A percentile compares a stretch with the other conserved stretches of the same genome.
Evolutionary conservation across 768 basidiomycete species (phyloP).

Genomic region (Tubosaeta brunneosetosa): DNA sequence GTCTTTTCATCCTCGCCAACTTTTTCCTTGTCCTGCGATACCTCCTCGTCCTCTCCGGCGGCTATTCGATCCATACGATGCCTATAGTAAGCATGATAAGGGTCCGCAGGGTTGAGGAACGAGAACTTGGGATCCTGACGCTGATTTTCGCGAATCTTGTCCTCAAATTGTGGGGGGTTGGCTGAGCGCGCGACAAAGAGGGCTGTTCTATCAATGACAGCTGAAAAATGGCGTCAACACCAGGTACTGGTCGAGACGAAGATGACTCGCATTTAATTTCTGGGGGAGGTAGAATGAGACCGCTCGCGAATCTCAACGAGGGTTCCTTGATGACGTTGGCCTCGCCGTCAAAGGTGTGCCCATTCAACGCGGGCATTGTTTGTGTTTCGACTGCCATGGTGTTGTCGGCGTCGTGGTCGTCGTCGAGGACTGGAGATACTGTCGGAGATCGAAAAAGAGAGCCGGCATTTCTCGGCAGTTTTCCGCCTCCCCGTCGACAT

Average conservation of each 20-base stretch:
- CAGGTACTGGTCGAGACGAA: not conserved
- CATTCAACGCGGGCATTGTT: conserved; percentile 39
- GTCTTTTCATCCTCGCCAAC: conserved; percentile 30
- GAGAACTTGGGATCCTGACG: conserved; percentile 97
- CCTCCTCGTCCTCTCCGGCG: conserved; percentile 71
- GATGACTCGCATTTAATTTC: conserved; percentile 77
- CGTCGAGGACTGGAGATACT: conserved; percentile 13
- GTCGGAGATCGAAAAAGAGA: conserved; percentile 26
- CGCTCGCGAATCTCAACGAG: conserved; percentile 59
- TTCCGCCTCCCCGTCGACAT: conserved; percentile 35
- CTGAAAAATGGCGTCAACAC: conserved; percentile 36
- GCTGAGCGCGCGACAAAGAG: conserved; percentile 88
- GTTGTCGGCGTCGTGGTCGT: conserved; percentile 23
- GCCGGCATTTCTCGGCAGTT: conserved; percentile 23
- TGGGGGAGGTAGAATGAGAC: conserved; percentile 92
- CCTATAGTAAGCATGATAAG: conserved; percentile 98
- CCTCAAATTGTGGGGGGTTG: conserved; percentile 89
- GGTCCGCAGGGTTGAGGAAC: conserved; percentile 94
- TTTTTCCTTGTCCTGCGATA: conserved; percentile 41
- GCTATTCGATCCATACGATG: conserved; percentile 82
- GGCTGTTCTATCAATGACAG: conserved; percentile 95
- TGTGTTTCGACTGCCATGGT: conserved; percentile 46
- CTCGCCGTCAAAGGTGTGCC: conserved; percentile 37
- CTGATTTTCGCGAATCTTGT: conserved; percentile 95
- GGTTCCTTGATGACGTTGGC: conserved; percentile 38